Evolutionary conservation across 371 early-diverging fungal species (phyloP), one percentile per base, ranked within the genome.

Genomic region (Zychaea mexicana): DNA sequence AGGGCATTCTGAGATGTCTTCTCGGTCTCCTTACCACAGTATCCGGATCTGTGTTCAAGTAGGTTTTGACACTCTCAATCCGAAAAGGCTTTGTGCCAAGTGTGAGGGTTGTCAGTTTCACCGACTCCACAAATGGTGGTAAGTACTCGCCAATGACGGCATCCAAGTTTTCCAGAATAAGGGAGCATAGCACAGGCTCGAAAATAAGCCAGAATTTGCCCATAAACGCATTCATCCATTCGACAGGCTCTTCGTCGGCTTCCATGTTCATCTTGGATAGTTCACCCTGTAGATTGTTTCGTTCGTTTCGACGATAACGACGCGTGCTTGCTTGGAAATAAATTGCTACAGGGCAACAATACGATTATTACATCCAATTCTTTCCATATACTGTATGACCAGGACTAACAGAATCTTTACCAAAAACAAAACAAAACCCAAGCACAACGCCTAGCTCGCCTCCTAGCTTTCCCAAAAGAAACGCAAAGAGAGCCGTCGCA

Each of bases 51-150:
- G 89, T 86, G 39, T 88, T 82, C 42, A 88, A 84, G 64, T 88
- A 94, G 0, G 91, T 87, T 65, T 89, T 87, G 49, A 99, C 90
- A 21, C 85, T 83, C 57, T 96, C 95, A 19, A 99, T 86, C 2
- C 94, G 84, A 26, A 99, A 98, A 13, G 99, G 90, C 66, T 93
- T 92, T 17, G 96, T 95, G 17, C 99, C 99, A 64, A 99, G 84
- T 2, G 99, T 99, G 72, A 99, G 97, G 21, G 93, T 91, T 7
- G 96, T 89, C 26, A 99, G 84, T 21, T 88, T 81, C 39, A 99
- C 82, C 19, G 93, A 92, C 66, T 96, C 96, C 58, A 98, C 73
- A 76, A 98, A 96, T 1, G 88, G 84, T 0, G 98, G 97, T 33
- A 91, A 88, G 57, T 87, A 89, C 46, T 93, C 88, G 2, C 85